Conservation (phyloP, 768 basidiomycete species). For the Hemileccinum rubropunctum region DNA sequence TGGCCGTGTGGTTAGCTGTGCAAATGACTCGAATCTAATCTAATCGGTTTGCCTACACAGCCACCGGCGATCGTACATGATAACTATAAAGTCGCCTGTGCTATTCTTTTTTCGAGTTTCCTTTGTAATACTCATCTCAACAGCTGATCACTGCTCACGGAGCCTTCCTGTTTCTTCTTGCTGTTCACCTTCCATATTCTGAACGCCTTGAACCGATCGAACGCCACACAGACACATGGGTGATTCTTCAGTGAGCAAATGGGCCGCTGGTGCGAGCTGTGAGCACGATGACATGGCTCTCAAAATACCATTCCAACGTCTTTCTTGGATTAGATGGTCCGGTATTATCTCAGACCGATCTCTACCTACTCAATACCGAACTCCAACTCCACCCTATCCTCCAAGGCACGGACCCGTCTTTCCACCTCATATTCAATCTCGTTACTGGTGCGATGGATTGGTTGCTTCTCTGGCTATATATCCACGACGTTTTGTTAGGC, state of each 20-base stretch:
- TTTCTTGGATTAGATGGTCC: constrained; percentile 59
- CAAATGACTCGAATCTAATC: constrained; percentile 20
- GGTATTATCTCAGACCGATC: constrained; percentile 73
- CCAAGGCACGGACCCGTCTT: constrained; percentile 41
- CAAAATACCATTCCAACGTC: neutral
- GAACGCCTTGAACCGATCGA: neutral
- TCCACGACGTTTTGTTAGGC: constrained; percentile 35
- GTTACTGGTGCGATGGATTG: constrained; percentile 48
- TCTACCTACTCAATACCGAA: constrained; percentile 71
- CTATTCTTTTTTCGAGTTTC: neutral
- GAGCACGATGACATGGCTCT: constrained; percentile 12
- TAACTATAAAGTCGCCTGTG: constrained; percentile 9
- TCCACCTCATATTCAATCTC: constrained; percentile 73
- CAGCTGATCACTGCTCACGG: neutral
- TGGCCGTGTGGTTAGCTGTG: constrained; percentile 12
- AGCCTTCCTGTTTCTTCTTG: neutral
- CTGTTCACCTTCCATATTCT: neutral
- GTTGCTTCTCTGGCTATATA: neutral
- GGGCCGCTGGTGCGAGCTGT: constrained; percentile 38
- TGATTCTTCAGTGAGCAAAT: constrained; percentile 31
- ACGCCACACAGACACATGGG: constrained; percentile 20
- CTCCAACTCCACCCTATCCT: constrained; percentile 77
- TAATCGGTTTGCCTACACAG: constrained; percentile 22
- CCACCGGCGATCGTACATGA: constrained; percentile 19
- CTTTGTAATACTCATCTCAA: neutral